These are phyloP conservation scores for Microbotryum intermedium DNA, from an alignment of 1,284 basidiomycete species.

Conservation along the genomic window DNA sequence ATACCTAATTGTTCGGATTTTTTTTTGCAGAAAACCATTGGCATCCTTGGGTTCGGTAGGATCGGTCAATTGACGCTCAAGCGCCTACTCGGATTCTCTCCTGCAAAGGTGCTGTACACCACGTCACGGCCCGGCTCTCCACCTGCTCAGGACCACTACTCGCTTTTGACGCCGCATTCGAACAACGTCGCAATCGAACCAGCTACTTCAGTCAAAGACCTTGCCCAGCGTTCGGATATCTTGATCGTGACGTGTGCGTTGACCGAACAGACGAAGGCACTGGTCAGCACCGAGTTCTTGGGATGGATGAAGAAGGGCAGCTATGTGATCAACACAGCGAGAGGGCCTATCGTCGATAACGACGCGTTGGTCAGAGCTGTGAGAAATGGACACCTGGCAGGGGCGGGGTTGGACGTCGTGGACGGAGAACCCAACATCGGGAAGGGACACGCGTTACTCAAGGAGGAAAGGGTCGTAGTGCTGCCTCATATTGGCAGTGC, in stretches of 20 bases:
- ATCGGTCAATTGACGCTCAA: conserved; percentile 72
- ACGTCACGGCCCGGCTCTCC: conserved; percentile 29
- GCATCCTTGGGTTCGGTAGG: conserved; percentile 89
- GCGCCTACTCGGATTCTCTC: conserved; percentile 67
- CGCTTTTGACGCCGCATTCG: conserved; percentile 7
- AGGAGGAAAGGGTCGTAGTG: conserved; percentile 55
- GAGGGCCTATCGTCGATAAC: conserved; percentile 63
- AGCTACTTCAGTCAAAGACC: conserved; percentile 44
- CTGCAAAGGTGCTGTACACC: conserved; percentile 61
- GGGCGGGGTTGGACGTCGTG: conserved; percentile 86
- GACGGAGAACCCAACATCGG: conserved; percentile 78
- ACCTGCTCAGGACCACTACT: conserved; percentile 22
- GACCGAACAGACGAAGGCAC: conserved; percentile 59
- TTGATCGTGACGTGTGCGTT: conserved; percentile 77
- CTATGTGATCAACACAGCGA: conserved; percentile 67
- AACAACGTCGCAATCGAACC: conserved; percentile 18
- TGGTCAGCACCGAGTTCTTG: conserved; percentile 65
- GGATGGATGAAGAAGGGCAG: conserved; percentile 72
- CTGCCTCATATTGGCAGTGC: conserved; percentile 87
- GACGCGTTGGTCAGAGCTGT: conserved; percentile 76
- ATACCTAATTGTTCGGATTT: background rate
- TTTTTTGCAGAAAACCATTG: conserved; percentile 50
- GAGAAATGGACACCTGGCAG: conserved; percentile 68
- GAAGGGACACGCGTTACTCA: conserved; percentile 67
- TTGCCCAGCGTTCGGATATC: conserved; percentile 68